Base-by-base conservation (phyloP, 2,329 filamentous ascomycete species). In the Chrysosphaeria jannelii region DNA sequence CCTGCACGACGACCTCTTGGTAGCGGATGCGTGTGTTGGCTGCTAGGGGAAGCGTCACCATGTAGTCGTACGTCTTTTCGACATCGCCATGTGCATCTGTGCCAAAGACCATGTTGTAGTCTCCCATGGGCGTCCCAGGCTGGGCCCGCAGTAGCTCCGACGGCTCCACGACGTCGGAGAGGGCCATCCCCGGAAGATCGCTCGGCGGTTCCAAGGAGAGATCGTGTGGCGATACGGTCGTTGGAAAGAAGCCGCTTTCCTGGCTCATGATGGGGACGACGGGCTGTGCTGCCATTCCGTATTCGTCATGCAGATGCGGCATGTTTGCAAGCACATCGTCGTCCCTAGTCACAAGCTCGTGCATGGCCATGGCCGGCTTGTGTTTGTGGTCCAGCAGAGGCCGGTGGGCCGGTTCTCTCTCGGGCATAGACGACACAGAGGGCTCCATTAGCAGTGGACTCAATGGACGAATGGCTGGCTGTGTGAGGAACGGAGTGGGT, bases 1-100 rank as follows among this genome's bases (percentile, higher is more conserved):
- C 35, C 10, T 50, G 42, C 9, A 44, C 35, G 10, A 66, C 41
- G 2, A 47, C 45, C 14, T 52, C 46, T 18, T 53, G 41, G 29
- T 66, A 66, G 10, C 50, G 42, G 3, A 50, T 46, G 10, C 59
- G 49, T 6, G 47, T 43, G 24, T 48, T 55, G 9, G 55, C 44
- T 10, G 55, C 50, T 30, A 66, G 51, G 0, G 60, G 56, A 1
- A 68, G 40, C 1, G 61, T 63, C 15, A 67, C 40, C 4, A 53
- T 31, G 29, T 53, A 53, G 21, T 59, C 51, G 25, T 41, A 21
- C 4, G 25, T 28, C 19, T 18, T n/a, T 18, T 24, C 21, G 10
- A n/a, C 19, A 7, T 14, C 14, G n/a, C 8, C 21, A 14, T 14
- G 11, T 2, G 14, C 18, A 9, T 11, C 23, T 7, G 14, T 5